Evolutionary conservation across 495 filamentous ascomycete genomes (phyloP).

Genomic region (Pyrenula aspistea): DNA sequence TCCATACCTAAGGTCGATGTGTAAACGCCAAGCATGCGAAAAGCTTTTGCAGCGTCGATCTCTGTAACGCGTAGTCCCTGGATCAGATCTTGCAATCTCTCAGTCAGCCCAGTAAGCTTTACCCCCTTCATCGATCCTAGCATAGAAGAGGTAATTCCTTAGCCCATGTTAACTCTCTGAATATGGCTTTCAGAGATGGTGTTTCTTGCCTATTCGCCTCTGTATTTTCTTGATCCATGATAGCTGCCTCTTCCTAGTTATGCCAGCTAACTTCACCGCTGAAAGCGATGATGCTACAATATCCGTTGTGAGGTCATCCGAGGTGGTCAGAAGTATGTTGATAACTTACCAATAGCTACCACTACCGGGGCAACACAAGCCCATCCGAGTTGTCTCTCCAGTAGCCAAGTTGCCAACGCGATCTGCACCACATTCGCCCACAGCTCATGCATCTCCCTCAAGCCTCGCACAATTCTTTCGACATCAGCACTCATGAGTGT

Average conservation of each 20-base stretch:
- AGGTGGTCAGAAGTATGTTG: too few species aligned
- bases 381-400: conserved; percentile 44
- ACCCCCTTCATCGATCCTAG: conserved; percentile 46
- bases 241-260: conserved; percentile 19
- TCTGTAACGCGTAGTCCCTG: conserved; percentile 44
- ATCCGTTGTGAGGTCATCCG: too few species aligned
- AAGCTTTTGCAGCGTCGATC: conserved; percentile 38
- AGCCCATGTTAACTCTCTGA: not conserved
- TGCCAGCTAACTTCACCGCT: conserved; percentile 23
- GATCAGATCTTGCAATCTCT: conserved; percentile 24
- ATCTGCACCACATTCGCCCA: conserved; percentile 51
- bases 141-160: conserved; percentile 21
- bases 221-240: conserved; percentile 35
- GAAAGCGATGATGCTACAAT: conserved; percentile 23
- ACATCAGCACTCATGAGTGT: conserved; percentile 57
- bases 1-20: conserved; percentile 37
- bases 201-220: conserved; percentile 27
- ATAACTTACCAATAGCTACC: conserved; percentile 34
- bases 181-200: not conserved
- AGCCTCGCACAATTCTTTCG: conserved; percentile 36
- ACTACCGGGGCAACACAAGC: conserved; percentile 38
- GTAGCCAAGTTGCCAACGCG: conserved; percentile 41
- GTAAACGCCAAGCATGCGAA: conserved; percentile 41
- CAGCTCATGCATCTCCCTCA: conserved; percentile 39
- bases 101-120: conserved; percentile 46